Conservation (phyloP, 2,329 filamentous ascomycete genomes). For the Geoglossum cookeanum region DNA sequence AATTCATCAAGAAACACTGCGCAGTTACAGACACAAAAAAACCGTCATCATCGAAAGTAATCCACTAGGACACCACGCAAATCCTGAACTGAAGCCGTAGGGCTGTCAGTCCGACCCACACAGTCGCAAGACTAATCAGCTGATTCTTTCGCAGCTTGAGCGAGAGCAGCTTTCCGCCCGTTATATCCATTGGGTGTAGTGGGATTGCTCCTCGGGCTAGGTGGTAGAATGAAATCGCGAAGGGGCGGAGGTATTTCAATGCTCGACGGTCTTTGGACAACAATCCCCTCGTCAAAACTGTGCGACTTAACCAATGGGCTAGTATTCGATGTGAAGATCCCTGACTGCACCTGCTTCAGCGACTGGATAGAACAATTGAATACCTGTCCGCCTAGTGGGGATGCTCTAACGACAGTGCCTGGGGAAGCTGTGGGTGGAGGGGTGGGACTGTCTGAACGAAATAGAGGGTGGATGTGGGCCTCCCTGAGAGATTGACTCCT, state of each 20-base stretch:
- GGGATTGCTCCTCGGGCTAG: not conserved
- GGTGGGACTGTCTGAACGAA: conserved; percentile 50
- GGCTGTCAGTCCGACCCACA: not conserved
- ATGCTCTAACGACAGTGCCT: conserved; percentile 51
- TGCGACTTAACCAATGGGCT: conserved; percentile 32
- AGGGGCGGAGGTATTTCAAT: not conserved
- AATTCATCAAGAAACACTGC: not conserved
- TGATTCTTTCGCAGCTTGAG: not conserved
- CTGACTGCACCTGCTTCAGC: conserved; percentile 35
- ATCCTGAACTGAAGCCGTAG: not conserved
- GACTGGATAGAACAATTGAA: conserved; percentile 36
- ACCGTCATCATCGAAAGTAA: not conserved
- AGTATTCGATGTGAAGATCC: conserved; percentile 29
- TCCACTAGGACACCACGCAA: not conserved
- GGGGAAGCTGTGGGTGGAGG: conserved; percentile 47
- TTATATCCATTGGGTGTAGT: not conserved
- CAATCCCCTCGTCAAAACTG: conserved; percentile 28
- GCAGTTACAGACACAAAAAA: not conserved
- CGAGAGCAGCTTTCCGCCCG: not conserved
- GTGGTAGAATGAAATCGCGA: conserved; percentile 1
- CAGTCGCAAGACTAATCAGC: not conserved
- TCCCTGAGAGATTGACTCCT: conserved; percentile 29
- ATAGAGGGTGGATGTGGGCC: conserved; percentile 58
- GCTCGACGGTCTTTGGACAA: not conserved
- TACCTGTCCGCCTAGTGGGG: conserved; percentile 46